These are phyloP conservation scores for Articulospora tetracladia DNA, from an alignment of 495 filamentous ascomycete genomes.

Conservation along the genomic window DNA sequence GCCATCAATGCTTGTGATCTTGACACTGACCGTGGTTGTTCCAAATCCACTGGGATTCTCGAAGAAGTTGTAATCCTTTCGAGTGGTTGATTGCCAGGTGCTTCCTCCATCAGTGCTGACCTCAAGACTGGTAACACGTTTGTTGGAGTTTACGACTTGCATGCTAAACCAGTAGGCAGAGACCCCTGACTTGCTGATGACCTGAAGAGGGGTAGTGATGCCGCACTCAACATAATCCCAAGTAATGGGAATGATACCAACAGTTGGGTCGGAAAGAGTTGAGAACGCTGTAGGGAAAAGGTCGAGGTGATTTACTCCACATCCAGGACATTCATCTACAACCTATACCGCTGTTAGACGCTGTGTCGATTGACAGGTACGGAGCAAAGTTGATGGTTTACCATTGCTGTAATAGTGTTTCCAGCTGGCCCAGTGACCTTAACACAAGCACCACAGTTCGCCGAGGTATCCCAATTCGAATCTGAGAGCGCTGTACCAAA, in stretches of 20 bases:
- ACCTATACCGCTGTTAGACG: slow-evolving; percentile 33
- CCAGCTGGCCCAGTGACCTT: slow-evolving; percentile 49
- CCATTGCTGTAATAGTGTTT: slow-evolving; percentile 60
- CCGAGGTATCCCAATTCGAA: slow-evolving; percentile 45
- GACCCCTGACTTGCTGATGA: slow-evolving; percentile 55
- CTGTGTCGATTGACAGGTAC: slow-evolving; percentile 2
- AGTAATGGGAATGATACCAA: slow-evolving; percentile 50
- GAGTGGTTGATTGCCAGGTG: slow-evolving; percentile 46
- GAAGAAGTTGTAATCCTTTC: slow-evolving; percentile 57
- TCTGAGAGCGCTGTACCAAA: slow-evolving; percentile 52
- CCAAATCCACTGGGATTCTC: slow-evolving; percentile 51
- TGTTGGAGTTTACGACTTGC: slow-evolving; percentile 56
- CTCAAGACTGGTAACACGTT: slow-evolving; percentile 46
- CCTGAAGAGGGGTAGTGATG: slow-evolving; percentile 43
- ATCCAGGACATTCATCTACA: slow-evolving; percentile 58
- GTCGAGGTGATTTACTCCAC: slow-evolving; percentile 52
- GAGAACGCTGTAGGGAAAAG: slow-evolving; percentile 55
- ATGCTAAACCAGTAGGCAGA: slow-evolving; percentile 48
- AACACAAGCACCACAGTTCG: slow-evolving; percentile 55
- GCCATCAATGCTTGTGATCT: slow-evolving; percentile 47
- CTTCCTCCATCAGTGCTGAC: slow-evolving; percentile 53
- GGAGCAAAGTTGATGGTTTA: slow-evolving; percentile 24
- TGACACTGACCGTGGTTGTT: slow-evolving; percentile 45
- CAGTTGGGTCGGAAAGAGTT: slow-evolving; percentile 37
- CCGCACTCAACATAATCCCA: slow-evolving; percentile 49